phyloP scores from a whole-genome alignment of 805 yeast genomes.

The Yamadazyma paraphyllophila region DNA sequence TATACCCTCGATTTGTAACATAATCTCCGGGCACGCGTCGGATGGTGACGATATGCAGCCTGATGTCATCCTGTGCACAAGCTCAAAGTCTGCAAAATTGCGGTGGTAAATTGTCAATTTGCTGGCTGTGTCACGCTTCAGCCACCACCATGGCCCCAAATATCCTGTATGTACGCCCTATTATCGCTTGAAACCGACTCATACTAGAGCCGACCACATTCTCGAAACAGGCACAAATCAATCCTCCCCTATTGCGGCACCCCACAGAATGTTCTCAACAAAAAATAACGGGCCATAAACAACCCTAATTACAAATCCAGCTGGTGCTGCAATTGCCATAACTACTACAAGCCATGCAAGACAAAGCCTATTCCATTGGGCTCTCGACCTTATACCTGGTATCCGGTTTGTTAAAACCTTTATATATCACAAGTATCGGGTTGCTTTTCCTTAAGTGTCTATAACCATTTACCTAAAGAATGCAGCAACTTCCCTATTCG shows the following conservation, averaged over 20 bases:
- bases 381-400: no score
- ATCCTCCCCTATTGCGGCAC: no score
- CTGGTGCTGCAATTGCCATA: no score
- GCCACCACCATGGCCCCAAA: background rate
- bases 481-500: slow-evolving; percentile 4
- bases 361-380: no score
- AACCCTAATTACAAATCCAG: no score
- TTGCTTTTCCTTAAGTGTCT: background rate
- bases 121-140: background rate
- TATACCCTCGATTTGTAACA: background rate
- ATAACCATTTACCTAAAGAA: background rate
- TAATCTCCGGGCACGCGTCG: background rate
- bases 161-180: background rate
- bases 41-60: background rate
- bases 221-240: no score
- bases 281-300: no score
- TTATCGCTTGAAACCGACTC: no score
- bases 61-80: background rate
- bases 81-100: background rate
- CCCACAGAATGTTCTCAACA: no score
- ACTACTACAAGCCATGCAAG: no score
- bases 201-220: no score
- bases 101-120: background rate
- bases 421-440: background rate
- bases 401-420: no score